Conservation (phyloP, 2,329 filamentous ascomycete genomes). For the Fusarium sulawesiense region DNA sequence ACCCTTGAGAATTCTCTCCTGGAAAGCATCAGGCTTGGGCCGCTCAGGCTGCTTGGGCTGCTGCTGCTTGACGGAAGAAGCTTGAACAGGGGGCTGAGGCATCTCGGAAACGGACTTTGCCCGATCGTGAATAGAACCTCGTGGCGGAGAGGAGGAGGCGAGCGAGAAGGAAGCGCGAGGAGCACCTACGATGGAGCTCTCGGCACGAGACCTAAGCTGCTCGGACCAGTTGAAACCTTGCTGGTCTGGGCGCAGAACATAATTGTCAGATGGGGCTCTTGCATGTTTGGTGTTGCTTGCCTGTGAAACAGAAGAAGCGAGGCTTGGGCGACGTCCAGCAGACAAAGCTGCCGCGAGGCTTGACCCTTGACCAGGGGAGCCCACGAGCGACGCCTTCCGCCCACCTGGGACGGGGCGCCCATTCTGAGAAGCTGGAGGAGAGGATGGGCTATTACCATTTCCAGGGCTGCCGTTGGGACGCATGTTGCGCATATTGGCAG, state of each 20-base stretch:
- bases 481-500: constrained; percentile 74
- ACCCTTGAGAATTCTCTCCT: constrained; percentile 96
- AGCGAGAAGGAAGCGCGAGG: constrained; percentile 70
- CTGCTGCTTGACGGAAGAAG: constrained; percentile 55
- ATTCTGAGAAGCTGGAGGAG: constrained; percentile 53
- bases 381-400: constrained; percentile 46
- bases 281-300: constrained; percentile 69
- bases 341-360: constrained; percentile 51
- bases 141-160: constrained; percentile 57
- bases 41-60: constrained; percentile 55
- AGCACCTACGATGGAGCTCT: constrained; percentile 75
- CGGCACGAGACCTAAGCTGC: constrained; percentile 90
- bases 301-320: constrained; percentile 57
- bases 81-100: constrained; percentile 66
- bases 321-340: constrained; percentile 53
- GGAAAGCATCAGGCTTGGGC: constrained; percentile 89
- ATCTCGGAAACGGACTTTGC: constrained; percentile 77
- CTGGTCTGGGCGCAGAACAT: constrained; percentile 76
- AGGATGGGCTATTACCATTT: constrained; percentile 68
- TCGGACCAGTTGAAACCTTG: constrained; percentile 95
- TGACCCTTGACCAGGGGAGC: constrained; percentile 44
- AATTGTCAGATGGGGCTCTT: constrained; percentile 74
- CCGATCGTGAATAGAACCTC: constrained; percentile 66
- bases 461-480: constrained; percentile 69
- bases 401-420: constrained; percentile 48